These are phyloP conservation scores for Cryptosporidium muris DNA, from an alignment of 169 alveolate species.

Conservation along the genomic window DNA sequence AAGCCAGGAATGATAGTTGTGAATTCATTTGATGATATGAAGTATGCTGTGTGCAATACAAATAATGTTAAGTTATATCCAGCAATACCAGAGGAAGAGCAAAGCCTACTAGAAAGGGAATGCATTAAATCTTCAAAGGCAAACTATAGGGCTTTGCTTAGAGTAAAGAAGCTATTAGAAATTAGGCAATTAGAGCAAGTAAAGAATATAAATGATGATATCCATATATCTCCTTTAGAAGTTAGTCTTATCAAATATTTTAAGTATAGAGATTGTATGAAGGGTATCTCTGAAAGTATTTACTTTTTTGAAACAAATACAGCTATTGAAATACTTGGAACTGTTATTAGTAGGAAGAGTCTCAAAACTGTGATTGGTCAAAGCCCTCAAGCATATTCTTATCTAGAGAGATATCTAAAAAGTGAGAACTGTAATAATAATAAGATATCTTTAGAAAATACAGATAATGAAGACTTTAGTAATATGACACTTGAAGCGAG, in stretches of 20 bases:
- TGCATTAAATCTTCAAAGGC: slow-evolving; percentile 36
- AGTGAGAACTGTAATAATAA: neutral
- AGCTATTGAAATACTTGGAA: slow-evolving; percentile 52
- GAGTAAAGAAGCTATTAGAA: slow-evolving; percentile 57
- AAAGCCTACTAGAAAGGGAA: slow-evolving; percentile 47
- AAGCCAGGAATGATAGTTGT: slow-evolving; percentile 34
- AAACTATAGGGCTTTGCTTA: slow-evolving; percentile 44
- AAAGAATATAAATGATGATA: slow-evolving; percentile 3
- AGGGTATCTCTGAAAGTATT: slow-evolving; percentile 34
- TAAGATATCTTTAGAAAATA: neutral
- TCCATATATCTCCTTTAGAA: slow-evolving; percentile 34
- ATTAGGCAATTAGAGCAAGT: slow-evolving; percentile 59
- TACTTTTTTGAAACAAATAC: slow-evolving; percentile 37
- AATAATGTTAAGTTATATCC: slow-evolving; percentile 54
- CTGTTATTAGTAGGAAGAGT: slow-evolving; percentile 36
- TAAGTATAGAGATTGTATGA: slow-evolving; percentile 17
- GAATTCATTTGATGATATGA: slow-evolving; percentile 66
- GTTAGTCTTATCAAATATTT: slow-evolving; percentile 39
- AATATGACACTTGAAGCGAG: slow-evolving; percentile 9
- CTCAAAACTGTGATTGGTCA: slow-evolving; percentile 67
- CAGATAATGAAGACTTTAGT: neutral
- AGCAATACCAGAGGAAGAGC: slow-evolving; percentile 33
- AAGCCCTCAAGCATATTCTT: slow-evolving; percentile 55
- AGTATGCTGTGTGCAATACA: slow-evolving; percentile 58
- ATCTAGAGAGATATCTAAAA: slow-evolving; percentile 18